Conservation (phyloP, 2,329 filamentous ascomycete genomes). For the Malbranchea zuffiana region DNA sequence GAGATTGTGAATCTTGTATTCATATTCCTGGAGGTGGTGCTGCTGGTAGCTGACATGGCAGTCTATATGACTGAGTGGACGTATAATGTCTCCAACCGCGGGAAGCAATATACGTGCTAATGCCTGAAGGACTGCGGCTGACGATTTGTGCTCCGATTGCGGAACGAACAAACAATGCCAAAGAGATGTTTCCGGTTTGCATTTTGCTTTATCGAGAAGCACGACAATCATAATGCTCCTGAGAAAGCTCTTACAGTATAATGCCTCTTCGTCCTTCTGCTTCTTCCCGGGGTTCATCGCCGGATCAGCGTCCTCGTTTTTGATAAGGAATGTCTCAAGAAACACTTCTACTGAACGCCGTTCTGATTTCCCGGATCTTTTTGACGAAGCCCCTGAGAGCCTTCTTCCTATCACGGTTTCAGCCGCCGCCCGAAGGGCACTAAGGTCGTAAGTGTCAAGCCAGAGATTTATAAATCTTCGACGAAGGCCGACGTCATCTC, state of each 20-base stretch:
- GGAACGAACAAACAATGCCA: conserved; percentile 41
- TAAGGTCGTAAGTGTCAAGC: conserved; percentile 46
- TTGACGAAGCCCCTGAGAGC: conserved; percentile 23
- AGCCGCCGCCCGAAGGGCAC: conserved; percentile 41
- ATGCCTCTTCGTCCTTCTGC: conserved; percentile 37
- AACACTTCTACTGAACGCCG: conserved; percentile 41
- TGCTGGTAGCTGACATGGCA: conserved; percentile 47
- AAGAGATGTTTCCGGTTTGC: conserved; percentile 22
- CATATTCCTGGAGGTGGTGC: conserved; percentile 48
- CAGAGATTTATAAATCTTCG: conserved; percentile 48
- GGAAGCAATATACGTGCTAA: conserved; percentile 46
- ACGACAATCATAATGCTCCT: conserved; percentile 50
- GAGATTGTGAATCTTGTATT: conserved; percentile 48
- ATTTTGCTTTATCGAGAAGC: conserved; percentile 47
- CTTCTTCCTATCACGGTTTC: conserved; percentile 51
- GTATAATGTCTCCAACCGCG: conserved; percentile 46
- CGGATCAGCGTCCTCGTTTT: conserved; percentile 45
- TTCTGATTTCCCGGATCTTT: conserved; percentile 20
- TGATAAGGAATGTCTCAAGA: conserved; percentile 47
- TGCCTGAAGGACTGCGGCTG: conserved; percentile 41
- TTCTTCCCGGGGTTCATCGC: too few species aligned
- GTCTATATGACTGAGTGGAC: conserved; percentile 45
- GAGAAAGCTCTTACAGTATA: conserved; percentile 46
- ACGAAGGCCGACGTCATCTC: conserved; percentile 47
- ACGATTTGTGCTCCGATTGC: conserved; percentile 46